Evolutionary conservation across 73 alveolate genomes (phyloP).

Genomic region (Effrenium voratum): DNA sequence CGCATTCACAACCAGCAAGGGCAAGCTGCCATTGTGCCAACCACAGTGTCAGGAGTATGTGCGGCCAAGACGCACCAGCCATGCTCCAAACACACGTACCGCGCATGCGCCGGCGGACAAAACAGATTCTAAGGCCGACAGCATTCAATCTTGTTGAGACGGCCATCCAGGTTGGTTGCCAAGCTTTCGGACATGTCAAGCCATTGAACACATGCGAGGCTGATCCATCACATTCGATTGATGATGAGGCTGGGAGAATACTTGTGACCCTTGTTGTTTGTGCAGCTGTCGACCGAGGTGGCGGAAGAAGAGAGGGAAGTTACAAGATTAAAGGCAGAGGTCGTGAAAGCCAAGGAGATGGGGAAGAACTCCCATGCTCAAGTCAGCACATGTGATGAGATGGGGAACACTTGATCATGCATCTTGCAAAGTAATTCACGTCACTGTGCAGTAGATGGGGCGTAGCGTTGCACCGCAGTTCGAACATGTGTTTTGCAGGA

Average conservation of each 20-base stretch:
- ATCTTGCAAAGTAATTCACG: not conserved
- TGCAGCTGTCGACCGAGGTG: not conserved
- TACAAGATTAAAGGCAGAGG: not conserved
- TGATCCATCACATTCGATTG: not conserved
- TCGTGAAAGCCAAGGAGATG: not conserved
- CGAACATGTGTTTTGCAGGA: not conserved
- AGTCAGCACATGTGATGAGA: too few species aligned
- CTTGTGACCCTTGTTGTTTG: not conserved
- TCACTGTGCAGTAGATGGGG: not conserved
- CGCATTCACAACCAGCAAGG: too few species aligned
- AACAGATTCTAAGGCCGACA: not conserved
- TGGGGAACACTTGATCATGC: too few species aligned
- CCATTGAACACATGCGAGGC: not conserved
- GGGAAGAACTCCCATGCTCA: too few species aligned
- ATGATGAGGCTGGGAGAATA: not conserved
- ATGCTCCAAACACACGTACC: not conserved
- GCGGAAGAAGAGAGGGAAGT: not conserved
- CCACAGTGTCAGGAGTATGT: constrained; percentile 7
- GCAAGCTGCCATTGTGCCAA: too few species aligned
- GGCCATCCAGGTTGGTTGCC: not conserved
- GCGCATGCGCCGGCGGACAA: not conserved
- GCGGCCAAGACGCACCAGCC: constrained; percentile 50
- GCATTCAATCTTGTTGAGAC: not conserved
- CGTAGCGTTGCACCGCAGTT: not conserved
- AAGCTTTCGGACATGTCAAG: not conserved